These are phyloP conservation scores for Yamadazyma triangularis DNA, from an alignment of 1,139 yeast genomes.

Conservation along the genomic window DNA sequence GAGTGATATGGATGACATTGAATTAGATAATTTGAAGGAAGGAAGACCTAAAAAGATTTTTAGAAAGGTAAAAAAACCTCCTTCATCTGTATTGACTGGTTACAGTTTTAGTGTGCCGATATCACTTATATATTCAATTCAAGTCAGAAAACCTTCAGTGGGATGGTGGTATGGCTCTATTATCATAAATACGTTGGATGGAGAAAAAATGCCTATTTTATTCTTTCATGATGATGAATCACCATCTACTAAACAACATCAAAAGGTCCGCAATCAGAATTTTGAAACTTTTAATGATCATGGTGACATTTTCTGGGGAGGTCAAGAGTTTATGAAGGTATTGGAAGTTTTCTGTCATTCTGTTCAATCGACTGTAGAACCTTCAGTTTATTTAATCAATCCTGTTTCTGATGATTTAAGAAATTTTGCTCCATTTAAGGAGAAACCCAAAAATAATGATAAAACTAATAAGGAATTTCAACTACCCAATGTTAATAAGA, in stretches of 20 bases:
- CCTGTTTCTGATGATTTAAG: constrained; percentile 76
- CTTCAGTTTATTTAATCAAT: constrained; percentile 68
- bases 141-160: constrained; percentile 73
- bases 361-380: constrained; percentile 67
- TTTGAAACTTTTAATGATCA: constrained; percentile 73
- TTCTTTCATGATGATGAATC: constrained; percentile 92
- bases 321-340: constrained; percentile 62
- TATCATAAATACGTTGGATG: constrained; percentile 64
- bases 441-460: constrained; percentile 16
- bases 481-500: constrained; percentile 40
- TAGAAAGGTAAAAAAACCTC: constrained; percentile 20
- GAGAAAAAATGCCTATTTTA: constrained; percentile 70
- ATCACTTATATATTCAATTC: constrained; percentile 67
- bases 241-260: constrained; percentile 64
- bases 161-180: constrained; percentile 95
- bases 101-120: constrained; percentile 65
- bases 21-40: constrained; percentile 16
- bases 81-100: constrained; percentile 53
- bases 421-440: constrained; percentile 65
- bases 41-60: constrained; percentile 9
- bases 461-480: constrained; percentile 15
- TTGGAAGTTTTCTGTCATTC: constrained; percentile 54
- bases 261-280: constrained; percentile 51
- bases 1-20: constrained; percentile 44
- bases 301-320: constrained; percentile 84